These are phyloP conservation scores for Acidiella bohemica DNA, from an alignment of 495 filamentous ascomycete genomes.

Conservation along the genomic window DNA sequence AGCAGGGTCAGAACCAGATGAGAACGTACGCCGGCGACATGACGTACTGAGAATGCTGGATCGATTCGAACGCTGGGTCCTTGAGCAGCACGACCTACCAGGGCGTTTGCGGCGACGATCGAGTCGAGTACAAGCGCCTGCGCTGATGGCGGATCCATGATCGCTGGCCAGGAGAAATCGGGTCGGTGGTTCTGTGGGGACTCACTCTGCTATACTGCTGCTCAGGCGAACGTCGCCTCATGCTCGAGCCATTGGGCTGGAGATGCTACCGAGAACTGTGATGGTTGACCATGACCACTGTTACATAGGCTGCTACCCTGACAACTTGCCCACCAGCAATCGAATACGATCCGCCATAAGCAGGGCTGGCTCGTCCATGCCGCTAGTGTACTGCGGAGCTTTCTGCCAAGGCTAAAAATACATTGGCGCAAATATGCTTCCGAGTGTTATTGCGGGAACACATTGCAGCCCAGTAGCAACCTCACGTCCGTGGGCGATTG, in stretches of 20 bases:
- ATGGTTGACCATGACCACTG: conserved; percentile 7
- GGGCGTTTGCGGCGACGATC: conserved; percentile 8
- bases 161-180: conserved; percentile 20
- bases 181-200: conserved; percentile 18
- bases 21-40: conserved; percentile 16
- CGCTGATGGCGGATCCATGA: conserved; percentile 22
- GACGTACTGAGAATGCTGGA: conserved; percentile 18
- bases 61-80: conserved; percentile 7
- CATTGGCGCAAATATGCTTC: conserved; percentile 34
- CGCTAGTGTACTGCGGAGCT: conserved; percentile 12
- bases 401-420: conserved; percentile 28
- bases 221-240: conserved; percentile 7
- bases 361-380: too few relatives aligned
- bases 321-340: too few relatives aligned
- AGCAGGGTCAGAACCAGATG: too few relatives aligned
- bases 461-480: neutral
- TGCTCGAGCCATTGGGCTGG: conserved; percentile 9
- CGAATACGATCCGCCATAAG: too few relatives aligned
- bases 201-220: conserved; percentile 4
- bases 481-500: conserved; percentile 2
- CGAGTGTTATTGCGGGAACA: conserved; percentile 26
- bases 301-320: conserved; percentile 9
- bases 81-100: conserved; percentile 9
- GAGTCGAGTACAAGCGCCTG: conserved; percentile 22
- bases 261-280: conserved; percentile 15